Evolutionary conservation across 257 asterid species (phyloP), one percentile per base, ranked within the genome.

Genomic region (Misopates orontium): DNA sequence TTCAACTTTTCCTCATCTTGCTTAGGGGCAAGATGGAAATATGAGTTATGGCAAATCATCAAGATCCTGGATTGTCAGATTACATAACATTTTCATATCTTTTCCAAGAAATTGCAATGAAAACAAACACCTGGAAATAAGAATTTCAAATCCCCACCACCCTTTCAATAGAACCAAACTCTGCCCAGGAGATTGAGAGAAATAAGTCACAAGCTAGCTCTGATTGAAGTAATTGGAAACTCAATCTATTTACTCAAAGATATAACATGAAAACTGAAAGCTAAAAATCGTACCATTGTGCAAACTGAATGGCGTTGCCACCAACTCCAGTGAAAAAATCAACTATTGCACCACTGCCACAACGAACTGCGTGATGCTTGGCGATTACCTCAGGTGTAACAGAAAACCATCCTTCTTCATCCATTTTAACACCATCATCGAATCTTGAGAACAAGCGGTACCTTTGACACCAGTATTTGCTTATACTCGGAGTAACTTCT

Each of bases 331-430:
- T 77, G 83, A 94, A 94, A 47, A 87, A 78, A 71, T 94, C 99
- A 50, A 90, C 82, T 21, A 82, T 69, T 56, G 79, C 48, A 55
- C 97, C 95, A 62, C 60, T 55, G 32, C 90, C 95, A 73, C 99
- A 94, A 67, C 96, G 97, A 10, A 36, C 47, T 5, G 99, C 97
- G 67, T 94, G 99, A 78, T 90, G 97, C 79, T 82, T 85, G 71
- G 97, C 95, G 64, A 94, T 40, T 62, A 73, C 54, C 78, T 94
- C 99, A 0, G 99, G 97, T 1, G 99, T 94, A 31, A 88, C 99
- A 40, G 97, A 90, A 75, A 86, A 94, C 99, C 97, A 94, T 69
- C 99, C 99, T 82, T 94, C 99, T 79, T 77, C 85, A 25, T 94
- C 99, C 97, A 94, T 94, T 80, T 75, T 82, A 74, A 94, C 83